Evolutionary conservation across 2,329 filamentous ascomycete species (phyloP), one percentile per base, ranked within the genome.

Genomic region (Fusarium euwallaceae): DNA sequence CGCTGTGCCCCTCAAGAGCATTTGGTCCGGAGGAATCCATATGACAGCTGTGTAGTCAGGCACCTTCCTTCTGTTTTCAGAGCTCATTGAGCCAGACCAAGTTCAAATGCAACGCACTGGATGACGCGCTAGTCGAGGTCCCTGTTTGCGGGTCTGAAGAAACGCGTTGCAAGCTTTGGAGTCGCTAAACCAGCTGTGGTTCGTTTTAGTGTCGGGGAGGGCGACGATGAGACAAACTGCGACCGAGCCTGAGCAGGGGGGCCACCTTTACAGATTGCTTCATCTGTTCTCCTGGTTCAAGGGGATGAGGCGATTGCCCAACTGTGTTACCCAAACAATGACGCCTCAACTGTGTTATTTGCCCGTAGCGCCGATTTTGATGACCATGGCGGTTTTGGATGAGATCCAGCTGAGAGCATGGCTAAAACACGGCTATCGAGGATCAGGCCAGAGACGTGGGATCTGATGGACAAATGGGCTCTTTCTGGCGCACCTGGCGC

Each of bases 161-260:
- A 75, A 75, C 73, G 67, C 70, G 70, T 71, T 66, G 64, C 70
- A 73, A 64, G 60, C 58, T 75, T 61, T 45, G 67, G 66, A 60
- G 62, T 69, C 66, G 61, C 68, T 72, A 75, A 76, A 60, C 58
- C 70, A 69, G 67, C 61, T 66, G 68, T 75, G 73, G 73, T 73
- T 71, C 73, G 73, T 76, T 76, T 77, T 76, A 76, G 74, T 67
- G 68, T 75, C 74, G 71, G 73, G 65, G 72, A 69, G 37, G 64
- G 73, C 73, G 73, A 75, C 32, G 59, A 66, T 76, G 67, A 70
- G 68, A 76, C 73, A 75, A 65, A 53, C 72, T 45, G 43, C 62
- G 48, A 60, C 63, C 53, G 66, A 68, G 51, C 22, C 37, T 56
- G 61, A 71, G 65, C 69, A 73, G 65, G 69, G 48, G 71, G 65